phyloP scores from a whole-genome alignment of 345 rosid species.

The Citrus medica region DNA sequence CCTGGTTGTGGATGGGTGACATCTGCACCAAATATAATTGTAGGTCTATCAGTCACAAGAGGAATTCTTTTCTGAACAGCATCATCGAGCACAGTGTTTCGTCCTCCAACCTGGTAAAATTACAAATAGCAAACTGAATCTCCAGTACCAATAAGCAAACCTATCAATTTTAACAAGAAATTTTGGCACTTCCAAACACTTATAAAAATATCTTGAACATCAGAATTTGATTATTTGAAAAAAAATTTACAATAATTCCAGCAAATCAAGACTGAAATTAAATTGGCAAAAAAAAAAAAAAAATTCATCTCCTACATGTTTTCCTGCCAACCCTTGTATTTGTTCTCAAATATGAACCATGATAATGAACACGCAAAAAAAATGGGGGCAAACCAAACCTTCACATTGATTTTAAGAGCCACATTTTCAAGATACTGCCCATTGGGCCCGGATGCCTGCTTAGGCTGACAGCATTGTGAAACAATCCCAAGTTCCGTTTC shows the following conservation, averaged over 20 bases:
- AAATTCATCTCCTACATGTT: not conserved
- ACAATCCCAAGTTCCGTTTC: slow-evolving; percentile 78
- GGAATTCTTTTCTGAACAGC: slow-evolving; percentile 53
- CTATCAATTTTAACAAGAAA: not conserved
- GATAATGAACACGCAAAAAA: not conserved
- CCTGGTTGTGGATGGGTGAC: slow-evolving; percentile 80
- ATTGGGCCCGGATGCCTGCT: slow-evolving; percentile 25
- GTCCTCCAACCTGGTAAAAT: slow-evolving; percentile 57
- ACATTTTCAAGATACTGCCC: slow-evolving; percentile 63
- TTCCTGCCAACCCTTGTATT: not conserved
- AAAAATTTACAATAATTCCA: not conserved
- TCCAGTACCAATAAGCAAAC: not conserved
- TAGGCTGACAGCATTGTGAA: slow-evolving; percentile 73
- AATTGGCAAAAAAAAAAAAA: not conserved
- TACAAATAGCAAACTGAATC: not conserved
- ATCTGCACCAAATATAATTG: slow-evolving; percentile 82
- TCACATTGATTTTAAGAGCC: slow-evolving; percentile 73
- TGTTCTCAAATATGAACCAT: not conserved
- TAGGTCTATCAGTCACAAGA: slow-evolving; percentile 45
- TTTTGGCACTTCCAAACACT: not conserved
- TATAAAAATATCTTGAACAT: not conserved
- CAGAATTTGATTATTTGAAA: not conserved
- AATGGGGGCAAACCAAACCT: slow-evolving; percentile 37
- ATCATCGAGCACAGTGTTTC: slow-evolving; percentile 60
- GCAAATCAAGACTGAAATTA: not conserved